Evolutionary conservation across 345 rosid species (phyloP).

Genomic region (Brassica cretica): DNA sequence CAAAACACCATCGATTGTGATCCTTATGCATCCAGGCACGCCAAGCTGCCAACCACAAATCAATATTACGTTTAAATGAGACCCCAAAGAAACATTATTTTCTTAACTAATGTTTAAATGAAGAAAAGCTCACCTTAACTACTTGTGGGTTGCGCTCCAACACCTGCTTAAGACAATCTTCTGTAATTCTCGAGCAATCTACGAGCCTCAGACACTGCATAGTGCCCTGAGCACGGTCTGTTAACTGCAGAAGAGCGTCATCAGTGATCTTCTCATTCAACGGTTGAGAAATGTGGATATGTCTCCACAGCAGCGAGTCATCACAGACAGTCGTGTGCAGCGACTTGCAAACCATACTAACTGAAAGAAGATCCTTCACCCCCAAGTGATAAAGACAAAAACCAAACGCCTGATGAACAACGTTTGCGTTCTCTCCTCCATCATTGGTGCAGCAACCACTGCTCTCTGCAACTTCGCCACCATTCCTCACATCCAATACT

Average conservation of each 20-base stretch:
- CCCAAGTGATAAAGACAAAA: conserved; percentile 67
- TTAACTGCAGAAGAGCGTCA: conserved; percentile 65
- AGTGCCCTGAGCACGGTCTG: conserved; percentile 75
- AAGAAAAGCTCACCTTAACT: conserved; percentile 54
- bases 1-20: conserved; percentile 67
- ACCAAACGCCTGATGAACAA: conserved; percentile 60
- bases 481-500: conserved; percentile 34
- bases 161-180: conserved; percentile 61
- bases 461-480: conserved; percentile 27
- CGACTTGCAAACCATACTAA: conserved; percentile 69
- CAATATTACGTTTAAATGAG: background rate
- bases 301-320: conserved; percentile 78
- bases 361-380: conserved; percentile 69
- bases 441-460: conserved; percentile 28
- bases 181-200: conserved; percentile 74
- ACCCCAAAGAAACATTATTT: background rate
- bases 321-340: conserved; percentile 49
- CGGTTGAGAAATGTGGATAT: conserved; percentile 72
- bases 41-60: conserved; percentile 58
- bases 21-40: conserved; percentile 86
- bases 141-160: conserved; percentile 65
- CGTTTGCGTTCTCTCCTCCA: conserved; percentile 43
- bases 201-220: conserved; percentile 78
- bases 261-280: conserved; percentile 86
- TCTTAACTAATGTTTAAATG: background rate